phyloP scores from a whole-genome alignment of 192 early-diverging fungal genomes.

The Spizellomyces sp. region DNA sequence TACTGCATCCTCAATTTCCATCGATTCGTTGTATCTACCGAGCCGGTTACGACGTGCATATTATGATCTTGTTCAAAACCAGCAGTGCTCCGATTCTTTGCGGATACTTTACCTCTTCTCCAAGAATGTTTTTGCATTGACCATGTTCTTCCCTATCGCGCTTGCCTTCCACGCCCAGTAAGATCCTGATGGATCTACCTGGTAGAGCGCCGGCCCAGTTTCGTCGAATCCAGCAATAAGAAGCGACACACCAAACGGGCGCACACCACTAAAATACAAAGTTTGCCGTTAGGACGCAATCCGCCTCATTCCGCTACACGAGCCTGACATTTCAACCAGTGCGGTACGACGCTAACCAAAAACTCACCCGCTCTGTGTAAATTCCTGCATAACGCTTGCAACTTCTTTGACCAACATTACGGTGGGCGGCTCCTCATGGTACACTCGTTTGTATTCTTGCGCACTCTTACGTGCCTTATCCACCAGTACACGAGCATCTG shows the following conservation, averaged over 20 bases:
- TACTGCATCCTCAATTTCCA: constrained; percentile 98
- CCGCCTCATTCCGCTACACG: neutral
- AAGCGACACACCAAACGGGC: constrained; percentile 98
- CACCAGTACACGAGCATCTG: constrained; percentile 94
- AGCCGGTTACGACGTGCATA: neutral
- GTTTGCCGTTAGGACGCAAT: neutral
- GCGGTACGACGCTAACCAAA: neutral
- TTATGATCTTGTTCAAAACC: neutral
- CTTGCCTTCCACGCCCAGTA: constrained; percentile 99
- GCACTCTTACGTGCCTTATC: constrained; percentile 95
- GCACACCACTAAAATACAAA: constrained; percentile 78
- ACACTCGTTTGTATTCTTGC: constrained; percentile 91
- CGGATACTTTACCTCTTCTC: constrained; percentile 81
- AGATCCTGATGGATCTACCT: constrained; percentile 98
- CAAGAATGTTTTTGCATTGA: constrained; percentile 99
- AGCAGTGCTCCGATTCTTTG: neutral
- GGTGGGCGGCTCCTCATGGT: constrained; percentile 94
- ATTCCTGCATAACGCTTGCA: constrained; percentile 98
- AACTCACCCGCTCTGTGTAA: constrained; percentile 88
- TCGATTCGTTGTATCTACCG: constrained; percentile 78
- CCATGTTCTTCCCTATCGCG: constrained; percentile 99
- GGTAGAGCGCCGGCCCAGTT: constrained; percentile 88
- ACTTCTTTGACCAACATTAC: constrained; percentile 96
- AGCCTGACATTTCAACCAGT: neutral
- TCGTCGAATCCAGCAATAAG: constrained; percentile 95